Conservation (phyloP, 2,329 filamentous ascomycete species). For the Calonectria pauciramosa region DNA sequence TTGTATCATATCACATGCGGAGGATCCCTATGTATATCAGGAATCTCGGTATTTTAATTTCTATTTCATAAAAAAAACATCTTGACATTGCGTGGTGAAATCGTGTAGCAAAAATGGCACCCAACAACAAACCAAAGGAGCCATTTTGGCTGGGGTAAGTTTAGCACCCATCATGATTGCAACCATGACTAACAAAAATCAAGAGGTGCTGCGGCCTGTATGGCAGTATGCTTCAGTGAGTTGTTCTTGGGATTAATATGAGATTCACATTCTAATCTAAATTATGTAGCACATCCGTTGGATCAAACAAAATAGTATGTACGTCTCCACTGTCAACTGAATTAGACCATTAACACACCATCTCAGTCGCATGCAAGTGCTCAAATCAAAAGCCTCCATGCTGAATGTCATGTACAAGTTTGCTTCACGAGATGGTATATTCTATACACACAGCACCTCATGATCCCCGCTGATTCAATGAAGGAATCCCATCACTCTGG, state of each 20-base stretch:
- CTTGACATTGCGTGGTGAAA: background rate
- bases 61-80: background rate
- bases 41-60: background rate
- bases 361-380: slow-evolving; percentile 59
- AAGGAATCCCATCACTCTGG: slow-evolving; percentile 59
- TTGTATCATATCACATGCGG: slow-evolving; percentile 27
- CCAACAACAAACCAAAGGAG: slow-evolving; percentile 49
- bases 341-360: background rate
- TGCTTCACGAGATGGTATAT: slow-evolving; percentile 55
- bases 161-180: background rate
- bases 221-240: slow-evolving; percentile 62
- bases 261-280: slow-evolving; percentile 16
- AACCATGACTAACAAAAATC: background rate
- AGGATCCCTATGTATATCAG: background rate
- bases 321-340: fast-evolving
- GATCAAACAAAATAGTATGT: slow-evolving; percentile 61
- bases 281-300: slow-evolving; percentile 55
- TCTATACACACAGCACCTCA: fast-evolving
- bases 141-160: slow-evolving; percentile 61
- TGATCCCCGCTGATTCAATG: background rate
- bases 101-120: slow-evolving; percentile 29
- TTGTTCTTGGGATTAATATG: background rate
- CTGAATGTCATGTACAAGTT: slow-evolving; percentile 54
- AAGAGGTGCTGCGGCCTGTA: slow-evolving; percentile 59
- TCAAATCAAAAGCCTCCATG: slow-evolving; percentile 57